Base-by-base conservation (phyloP, 2,329 filamentous ascomycete genomes). In the Mollisiaceae sp. region DNA sequence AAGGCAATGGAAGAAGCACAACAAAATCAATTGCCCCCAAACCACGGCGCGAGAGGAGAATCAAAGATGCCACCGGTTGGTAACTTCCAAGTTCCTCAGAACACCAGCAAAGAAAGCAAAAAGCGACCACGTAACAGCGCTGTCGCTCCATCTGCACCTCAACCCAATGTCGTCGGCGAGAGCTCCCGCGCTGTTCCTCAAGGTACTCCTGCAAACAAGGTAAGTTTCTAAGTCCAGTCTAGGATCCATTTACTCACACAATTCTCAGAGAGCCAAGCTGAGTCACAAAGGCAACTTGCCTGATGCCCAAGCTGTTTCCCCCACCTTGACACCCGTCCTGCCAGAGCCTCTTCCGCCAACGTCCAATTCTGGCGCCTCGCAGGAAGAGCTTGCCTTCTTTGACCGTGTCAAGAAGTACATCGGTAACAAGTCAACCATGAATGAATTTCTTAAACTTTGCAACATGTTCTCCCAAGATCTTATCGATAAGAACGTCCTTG, bases 361-460 rank as follows among this genome's bases (percentile, higher is more conserved):
- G 0, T 86, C 89, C 9, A 87, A 89, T 0, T 83, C 89, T 9
- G 88, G 89, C n/a, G 91, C 93, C 0, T 91, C 86, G 27, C 86
- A 89, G 62, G 94, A 98, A 65, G 94, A 98, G 75, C 85, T 98
- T 60, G 89, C 89, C 1, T 98, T 98, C 79, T 99, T 99, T 73
- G 95, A 99, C 67, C 90, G 93, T 8, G 93, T 95, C 20, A 98
- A 97, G 85, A 99, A 99, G 79, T 94, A 91, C 74, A 92, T 99
- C 65, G 89, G 91, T 67, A 98, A 98, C 78, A 91, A 97, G 77
- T 91, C 92, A 63, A 90, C 90, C 2, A 96, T 97, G 85, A 94
- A 92, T 73, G 95, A 99, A 77, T 99, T 99, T 78, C 80, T 99
- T 69, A 99, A 99, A 81, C 87, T 99, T 8, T 95, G 94, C 82